Evolutionary conservation across 2,329 filamentous ascomycete genomes (phyloP).

Genomic region (Pseudogymnoascus sp.): DNA sequence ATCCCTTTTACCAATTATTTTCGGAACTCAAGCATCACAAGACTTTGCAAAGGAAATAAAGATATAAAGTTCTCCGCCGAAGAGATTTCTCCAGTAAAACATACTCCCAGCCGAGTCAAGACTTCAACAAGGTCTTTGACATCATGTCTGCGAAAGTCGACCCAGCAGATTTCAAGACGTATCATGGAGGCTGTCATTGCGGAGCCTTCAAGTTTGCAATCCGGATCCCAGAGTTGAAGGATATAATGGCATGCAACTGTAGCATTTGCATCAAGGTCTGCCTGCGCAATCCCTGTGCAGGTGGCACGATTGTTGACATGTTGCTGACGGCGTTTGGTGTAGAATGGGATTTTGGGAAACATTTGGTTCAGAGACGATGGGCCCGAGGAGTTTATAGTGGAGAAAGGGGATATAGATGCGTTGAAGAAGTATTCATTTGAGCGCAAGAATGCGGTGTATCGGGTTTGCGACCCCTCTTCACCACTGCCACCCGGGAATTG

Average conservation of each 20-base stretch:
- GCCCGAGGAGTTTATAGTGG: neutral
- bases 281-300: conserved; percentile 34
- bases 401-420: neutral
- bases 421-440: neutral
- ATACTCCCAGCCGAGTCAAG: neutral
- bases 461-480: neutral
- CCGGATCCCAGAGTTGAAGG: conserved; percentile 50
- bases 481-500: neutral
- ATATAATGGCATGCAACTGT: conserved; percentile 55
- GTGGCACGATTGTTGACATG: neutral
- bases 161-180: conserved; percentile 18
- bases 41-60: neutral
- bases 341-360: neutral
- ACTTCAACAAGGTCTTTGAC: neutral
- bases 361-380: neutral
- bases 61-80: neutral
- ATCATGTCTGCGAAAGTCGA: neutral
- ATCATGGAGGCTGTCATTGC: conserved; percentile 54
- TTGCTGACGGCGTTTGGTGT: neutral
- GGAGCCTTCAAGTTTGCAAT: conserved; percentile 45
- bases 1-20: neutral
- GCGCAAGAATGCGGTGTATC: neutral
- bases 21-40: neutral
- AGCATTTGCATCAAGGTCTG: conserved; percentile 53
- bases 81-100: neutral